Base-by-base conservation (phyloP, 2,329 filamentous ascomycete genomes). In the Arthrobotrys musiformis region DNA sequence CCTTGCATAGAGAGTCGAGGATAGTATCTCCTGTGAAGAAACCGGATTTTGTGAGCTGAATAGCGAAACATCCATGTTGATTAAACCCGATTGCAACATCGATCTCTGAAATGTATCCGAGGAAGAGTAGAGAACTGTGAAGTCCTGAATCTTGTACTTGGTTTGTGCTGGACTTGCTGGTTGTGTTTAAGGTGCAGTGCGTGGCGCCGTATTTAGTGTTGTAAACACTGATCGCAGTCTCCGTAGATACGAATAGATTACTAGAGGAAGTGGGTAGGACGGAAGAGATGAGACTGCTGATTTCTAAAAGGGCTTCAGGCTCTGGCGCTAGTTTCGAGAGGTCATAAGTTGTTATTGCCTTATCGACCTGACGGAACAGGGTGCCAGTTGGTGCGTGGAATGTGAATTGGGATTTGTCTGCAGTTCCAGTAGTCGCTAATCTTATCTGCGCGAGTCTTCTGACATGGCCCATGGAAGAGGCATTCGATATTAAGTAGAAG, bases 121-220 rank as follows among this genome's bases (percentile, higher is more conserved):
- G 66, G 37, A 78, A 78, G 9, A 68, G 19, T 3, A 78, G 66
- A 8, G 73, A 77, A 33, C 63, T 61, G 37, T 77, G 66, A 8
- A 70, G 33, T 61, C 60, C 73, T 1, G 66, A 60, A 42, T 77
- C 73, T 33, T 17, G 58, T 2, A 54, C 19, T 42, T 37, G 42
- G 33, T 50, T 62, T 8, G 61, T 44, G 24, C 46, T 40, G n/a
- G 73, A 67, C 33, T 70, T 77, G 50, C 40, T 52, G 35, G 40
- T 50, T 13, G 61, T 62, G 15, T 54, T 40, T 46, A 77, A n/a
- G 7, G 68, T 63, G 13, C 60, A 68, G 42, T 78, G 74, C 4
- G 69, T 72, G 15, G 74, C 74, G n/a, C 74, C 74, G 13, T 78
- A 78, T 67, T 73, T 78, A 7, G 74, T 78, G 37, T 78, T 78